Base-by-base conservation (phyloP, 1,139 yeast genomes). In the Debaryomyces robertsiae region DNA sequence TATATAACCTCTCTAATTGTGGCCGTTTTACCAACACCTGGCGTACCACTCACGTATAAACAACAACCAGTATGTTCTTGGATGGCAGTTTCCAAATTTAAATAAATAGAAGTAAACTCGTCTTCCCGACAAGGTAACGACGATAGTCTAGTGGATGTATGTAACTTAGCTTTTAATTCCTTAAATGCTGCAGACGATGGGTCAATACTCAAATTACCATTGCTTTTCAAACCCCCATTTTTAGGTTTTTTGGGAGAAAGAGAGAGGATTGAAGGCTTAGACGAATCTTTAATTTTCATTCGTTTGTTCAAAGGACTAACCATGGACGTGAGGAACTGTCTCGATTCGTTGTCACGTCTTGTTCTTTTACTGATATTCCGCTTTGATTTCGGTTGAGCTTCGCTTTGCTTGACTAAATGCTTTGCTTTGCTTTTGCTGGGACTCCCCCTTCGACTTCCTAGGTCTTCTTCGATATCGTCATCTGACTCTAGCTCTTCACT, bases 21-120 rank as follows among this genome's bases (percentile, higher is more conserved):
- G 5, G 95, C 95, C 0, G 99, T 93, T 59, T 93, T 93, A 10
- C 99, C 99, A 3, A 95, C 91, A 9, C 99, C 99, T 0, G 99
- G 98, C 0, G 97, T 90, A 2, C 99, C 99, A 61, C 96, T 88
- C 5, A 93, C 82, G 55, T 91, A 93, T 5, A 93, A 66, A 53
- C 96, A 88, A 14, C 93, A 79, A 0, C 98, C 98, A 1, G 84
- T 77, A 33, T 79, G 79, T 13, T 84, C 77, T 40, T 75, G 75
- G 25, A 93, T 79, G 1, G 96, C 89, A 38, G 81, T 74, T 53
- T 89, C 93, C n/a, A 93, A 61, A 36, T 82, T 81, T 40, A 79
- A 61, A 57, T 82, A 86, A 6, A 93, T 68, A 42, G 83, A 77
- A n/a, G 83, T 77, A 58, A 85, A 90, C 58, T 93, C 96, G 27